Evolutionary conservation across 148 eudicot genomes (phyloP), one percentile per base, ranked within the genome.

Genomic region (Fagopyrum homotropicum): DNA sequence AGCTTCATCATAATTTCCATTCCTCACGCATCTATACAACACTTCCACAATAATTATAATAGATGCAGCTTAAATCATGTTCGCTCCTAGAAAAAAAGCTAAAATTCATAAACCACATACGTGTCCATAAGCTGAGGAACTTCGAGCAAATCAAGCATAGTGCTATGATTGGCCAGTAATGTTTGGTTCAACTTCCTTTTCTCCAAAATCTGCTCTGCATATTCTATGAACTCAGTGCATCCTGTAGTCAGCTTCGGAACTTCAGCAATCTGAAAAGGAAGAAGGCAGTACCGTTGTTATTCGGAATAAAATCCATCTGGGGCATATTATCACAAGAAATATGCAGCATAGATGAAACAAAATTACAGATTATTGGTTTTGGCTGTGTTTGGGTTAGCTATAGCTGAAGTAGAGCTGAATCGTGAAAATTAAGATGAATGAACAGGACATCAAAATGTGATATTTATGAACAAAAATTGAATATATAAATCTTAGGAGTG

Each of bases 81-180:
- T 35, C 45, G 35, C 1, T 35, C 46, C 11, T 12, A 35, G n/a
- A 35, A 66, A 12, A n/a, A 43, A 10, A 66, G n/a, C n/a, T 5
- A 30, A 7, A 64, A 64, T 12, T 35, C 47, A 66, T 35, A 43
- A 40, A 77, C 72, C 80, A 89, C 93, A 68, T 92, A 95, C 99
- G 99, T 95, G 90, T 95, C 99, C 99, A 95, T 95, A 79, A 95
- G 98, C 84, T 95, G 99, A 80, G 99, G 99, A 86, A 95, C 92
- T 87, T 95, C 99, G 81, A 95, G 99, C 90, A 95, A 90, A 89
- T 95, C 99, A 79, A 95, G 99, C 91, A 92, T 85, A 76, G 97
- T 92, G 86, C 94, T 95, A 69, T 92, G 97, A 82, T 94, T 91
- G 74, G 90, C 86, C 55, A 94, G 85, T 77, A 94, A 80, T 68